Base-by-base conservation (phyloP, 345 rosid species). In the Syzygium oleosum region DNA sequence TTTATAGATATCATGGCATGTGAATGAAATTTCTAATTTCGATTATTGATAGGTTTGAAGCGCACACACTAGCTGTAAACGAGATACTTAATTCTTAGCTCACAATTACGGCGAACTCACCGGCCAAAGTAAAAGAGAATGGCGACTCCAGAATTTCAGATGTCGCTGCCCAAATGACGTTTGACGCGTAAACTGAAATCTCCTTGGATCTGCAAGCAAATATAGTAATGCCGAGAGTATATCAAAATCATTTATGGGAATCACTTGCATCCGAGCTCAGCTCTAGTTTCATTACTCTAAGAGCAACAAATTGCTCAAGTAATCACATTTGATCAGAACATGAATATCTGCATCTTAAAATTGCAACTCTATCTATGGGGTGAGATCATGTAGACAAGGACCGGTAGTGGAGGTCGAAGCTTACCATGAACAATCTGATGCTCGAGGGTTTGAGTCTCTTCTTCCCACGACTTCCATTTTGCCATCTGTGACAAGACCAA, bases 381-480 rank as follows among this genome's bases (percentile, higher is more conserved):
- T 17, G 80, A 68, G 80, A 68, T 34, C 80, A 19, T 17, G 80
- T 34, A 68, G 43, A 31, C 78, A 65, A 65, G 43, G 78, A 34
- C 80, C 25, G 2, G 80, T 5, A 34, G 49, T 34, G 46, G 46
- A 17, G 43, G 80, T 68, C 1, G 79, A 68, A 34, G 80, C 80
- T 34, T 85, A 88, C 91, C 91, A 55, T 88, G 85, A 65, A 86
- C 90, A 52, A 90, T 88, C 52, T 65, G 87, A 87, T 88, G 88
- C 63, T 87, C 85, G 21, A 88, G 53, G 58, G 90, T 87, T 85
- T 52, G 51, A 29, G 91, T 90, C 87, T 90, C 91, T 83, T 90
- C 86, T 51, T 90, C 91, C 91, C 90, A 90, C 85, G 90, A 79
- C 86, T 87, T 85, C 91, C 91, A 90, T 87, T 84, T 90, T 56